Evolutionary conservation across 2,329 filamentous ascomycete genomes (phyloP).

Genomic region (Xylaria polymorpha): DNA sequence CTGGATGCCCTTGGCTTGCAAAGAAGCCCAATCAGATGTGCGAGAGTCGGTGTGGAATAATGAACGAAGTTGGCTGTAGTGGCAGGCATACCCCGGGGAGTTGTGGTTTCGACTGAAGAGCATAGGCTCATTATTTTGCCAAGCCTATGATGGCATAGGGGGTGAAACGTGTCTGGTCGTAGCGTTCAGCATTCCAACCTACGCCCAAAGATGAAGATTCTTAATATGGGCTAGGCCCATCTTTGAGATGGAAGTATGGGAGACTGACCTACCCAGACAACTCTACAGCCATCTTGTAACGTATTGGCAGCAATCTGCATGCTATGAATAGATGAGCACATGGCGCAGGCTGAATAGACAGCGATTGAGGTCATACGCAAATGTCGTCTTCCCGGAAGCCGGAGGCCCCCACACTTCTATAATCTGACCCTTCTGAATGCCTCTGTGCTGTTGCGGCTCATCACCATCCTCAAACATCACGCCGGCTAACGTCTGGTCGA

Average conservation of each 20-base stretch:
- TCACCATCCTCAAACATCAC: slow-evolving; percentile 35
- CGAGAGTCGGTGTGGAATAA: slow-evolving; percentile 68
- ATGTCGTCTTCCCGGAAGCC: slow-evolving; percentile 84
- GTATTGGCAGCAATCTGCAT: slow-evolving; percentile 76
- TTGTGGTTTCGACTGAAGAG: slow-evolving; percentile 25
- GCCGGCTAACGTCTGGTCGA: slow-evolving; percentile 63
- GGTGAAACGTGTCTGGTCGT: slow-evolving; percentile 59
- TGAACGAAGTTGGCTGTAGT: slow-evolving; percentile 56
- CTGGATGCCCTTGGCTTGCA: slow-evolving; percentile 72
- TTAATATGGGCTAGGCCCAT: slow-evolving; percentile 19
- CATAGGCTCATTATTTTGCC: slow-evolving; percentile 43
- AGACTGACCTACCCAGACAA: slow-evolving; percentile 80
- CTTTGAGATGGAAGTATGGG: background rate
- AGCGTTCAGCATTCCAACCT: slow-evolving; percentile 28
- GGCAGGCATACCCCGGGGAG: slow-evolving; percentile 24
- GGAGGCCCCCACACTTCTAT: slow-evolving; percentile 91
- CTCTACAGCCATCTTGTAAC: slow-evolving; percentile 68
- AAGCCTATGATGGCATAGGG: slow-evolving; percentile 55
- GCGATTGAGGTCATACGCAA: slow-evolving; percentile 68
- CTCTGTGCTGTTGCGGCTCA: slow-evolving; percentile 55
- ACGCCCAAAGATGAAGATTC: slow-evolving; percentile 8
- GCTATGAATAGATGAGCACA: slow-evolving; percentile 57
- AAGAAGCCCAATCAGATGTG: slow-evolving; percentile 80
- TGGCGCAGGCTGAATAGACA: background rate
- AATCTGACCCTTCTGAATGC: slow-evolving; percentile 79